phyloP scores from a whole-genome alignment of 2,329 filamentous ascomycete species.

The Drechslerella dactyloides region DNA sequence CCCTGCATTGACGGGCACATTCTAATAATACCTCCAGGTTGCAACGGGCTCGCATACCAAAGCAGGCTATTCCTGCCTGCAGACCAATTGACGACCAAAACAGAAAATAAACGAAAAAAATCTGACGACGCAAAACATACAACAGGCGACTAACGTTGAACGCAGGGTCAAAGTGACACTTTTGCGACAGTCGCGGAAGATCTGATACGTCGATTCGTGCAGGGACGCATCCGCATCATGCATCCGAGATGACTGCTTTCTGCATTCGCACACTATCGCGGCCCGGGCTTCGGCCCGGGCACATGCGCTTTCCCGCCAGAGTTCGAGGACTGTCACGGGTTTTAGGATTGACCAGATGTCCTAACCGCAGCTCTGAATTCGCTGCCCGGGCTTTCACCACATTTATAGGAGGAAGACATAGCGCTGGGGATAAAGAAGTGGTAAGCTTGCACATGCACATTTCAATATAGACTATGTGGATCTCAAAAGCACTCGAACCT shows the following conservation, averaged over 20 bases:
- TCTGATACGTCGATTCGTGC: background rate
- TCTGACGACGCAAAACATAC: background rate
- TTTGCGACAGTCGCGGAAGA: no score
- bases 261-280: constrained; percentile 20
- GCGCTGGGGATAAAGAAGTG: no score
- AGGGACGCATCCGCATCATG: constrained; percentile 9
- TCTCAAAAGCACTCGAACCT: no score
- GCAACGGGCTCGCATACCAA: background rate
- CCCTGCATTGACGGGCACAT: constrained; percentile 8
- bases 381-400: no score
- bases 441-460: no score
- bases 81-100: no score
- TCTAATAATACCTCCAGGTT: constrained; percentile 7
- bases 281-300: constrained; percentile 7
- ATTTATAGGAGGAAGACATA: no score
- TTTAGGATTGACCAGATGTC: background rate
- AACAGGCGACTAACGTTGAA: background rate
- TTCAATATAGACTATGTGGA: no score
- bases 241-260: constrained; percentile 25
- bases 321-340: no score
- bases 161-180: background rate
- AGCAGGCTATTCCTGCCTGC: background rate
- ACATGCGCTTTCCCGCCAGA: background rate
- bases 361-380: no score
- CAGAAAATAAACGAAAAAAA: background rate